Evolutionary conservation across 179 eudicot genomes (phyloP), one percentile per base, ranked within the genome.

Genomic region (Sideroxylon spinosum): DNA sequence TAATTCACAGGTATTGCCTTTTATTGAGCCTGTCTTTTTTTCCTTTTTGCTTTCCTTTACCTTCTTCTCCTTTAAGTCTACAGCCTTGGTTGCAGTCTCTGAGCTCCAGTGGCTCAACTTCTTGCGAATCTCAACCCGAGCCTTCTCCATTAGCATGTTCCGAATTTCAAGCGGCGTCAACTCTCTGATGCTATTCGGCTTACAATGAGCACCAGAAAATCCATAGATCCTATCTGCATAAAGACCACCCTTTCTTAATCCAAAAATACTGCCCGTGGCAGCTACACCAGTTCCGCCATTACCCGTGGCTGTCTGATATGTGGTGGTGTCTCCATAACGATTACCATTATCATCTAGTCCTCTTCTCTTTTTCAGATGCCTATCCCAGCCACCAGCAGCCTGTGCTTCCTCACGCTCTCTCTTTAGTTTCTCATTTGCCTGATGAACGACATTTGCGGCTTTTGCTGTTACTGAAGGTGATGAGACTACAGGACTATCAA

Each of bases 361-460:
- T 69, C 85, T 81, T 79, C 81, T 82, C 76, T 73, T 86, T 78
- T 86, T 89, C 32, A 63, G 61, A 20, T 29, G 68, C n/a, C 60
- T 48, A 26, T 80, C 85, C 76, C 80, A 62, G 37, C 37, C 69
- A 62, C 59, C 13, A 19, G 68, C 13, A 25, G 78, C 69, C 22
- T 61, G 55, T 23, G 69, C 7, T 77, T 86, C 97, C 81, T 89
- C 92, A 12, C 88, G 87, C 44, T 88, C 88, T 86, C 91, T 86
- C 87, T 80, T 91, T 76, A 87, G 82, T 74, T 85, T 89, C 80
- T 86, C 89, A 76, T 90, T 87, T 65, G 90, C 91, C 85, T 81
- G 87, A 76, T 89, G 96, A 75, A 86, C 86, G 85, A 91, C 88
- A 82, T 78, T 88, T 61, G 98, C 93, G 10, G 56, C 56, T 52